Evolutionary conservation across 345 rosid species (phyloP).

Genomic region (Bruguiera parviflora): DNA sequence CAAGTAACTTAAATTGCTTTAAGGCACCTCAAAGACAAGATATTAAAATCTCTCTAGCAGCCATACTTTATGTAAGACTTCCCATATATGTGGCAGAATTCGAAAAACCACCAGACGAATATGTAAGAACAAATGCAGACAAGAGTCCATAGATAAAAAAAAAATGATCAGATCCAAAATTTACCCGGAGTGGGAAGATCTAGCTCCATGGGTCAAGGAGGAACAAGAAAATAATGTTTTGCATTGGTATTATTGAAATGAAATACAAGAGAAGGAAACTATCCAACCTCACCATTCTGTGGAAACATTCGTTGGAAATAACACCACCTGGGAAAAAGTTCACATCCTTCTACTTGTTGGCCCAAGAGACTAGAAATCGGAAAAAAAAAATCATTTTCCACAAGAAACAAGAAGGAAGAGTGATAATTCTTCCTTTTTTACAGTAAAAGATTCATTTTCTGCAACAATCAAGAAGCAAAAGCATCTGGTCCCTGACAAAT

Average conservation of each 20-base stretch:
- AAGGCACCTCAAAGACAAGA: slow-evolving; percentile 6
- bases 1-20: slow-evolving; percentile 11
- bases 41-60: slow-evolving; percentile 8
- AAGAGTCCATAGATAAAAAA: background rate
- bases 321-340: background rate
- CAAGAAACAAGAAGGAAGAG: too few species aligned
- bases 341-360: too few species aligned
- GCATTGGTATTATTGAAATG: background rate
- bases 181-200: too few species aligned
- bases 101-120: slow-evolving; percentile 70
- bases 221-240: background rate
- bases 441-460: too few species aligned
- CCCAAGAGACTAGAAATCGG: too few species aligned
- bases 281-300: too few species aligned
- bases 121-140: background rate
- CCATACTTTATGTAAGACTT: slow-evolving; percentile 61
- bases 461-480: too few species aligned
- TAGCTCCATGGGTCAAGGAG: too few species aligned
- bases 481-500: too few species aligned
- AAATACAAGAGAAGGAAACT: background rate
- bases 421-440: background rate
- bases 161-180: too few species aligned
- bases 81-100: slow-evolving; percentile 72
- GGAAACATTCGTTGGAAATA: too few species aligned
- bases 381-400: too few species aligned